These are phyloP conservation scores for Botrytis galanthina DNA, from an alignment of 2,329 filamentous ascomycete genomes.

Conservation along the genomic window DNA sequence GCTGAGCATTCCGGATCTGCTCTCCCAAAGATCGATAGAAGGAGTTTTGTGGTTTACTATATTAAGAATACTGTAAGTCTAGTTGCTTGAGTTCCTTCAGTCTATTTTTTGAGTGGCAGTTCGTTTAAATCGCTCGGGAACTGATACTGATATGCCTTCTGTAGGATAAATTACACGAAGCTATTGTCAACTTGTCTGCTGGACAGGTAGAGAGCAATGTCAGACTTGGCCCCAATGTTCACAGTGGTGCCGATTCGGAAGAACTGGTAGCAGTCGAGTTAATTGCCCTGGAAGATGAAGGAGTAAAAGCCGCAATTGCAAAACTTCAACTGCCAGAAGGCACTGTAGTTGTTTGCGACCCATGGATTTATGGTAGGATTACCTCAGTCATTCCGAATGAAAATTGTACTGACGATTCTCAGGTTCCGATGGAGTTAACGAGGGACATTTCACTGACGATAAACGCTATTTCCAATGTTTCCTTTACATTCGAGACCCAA, in stretches of 20 bases:
- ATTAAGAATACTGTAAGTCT: constrained; percentile 55
- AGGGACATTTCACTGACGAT: constrained; percentile 45
- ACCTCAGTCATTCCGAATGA: not conserved
- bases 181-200: constrained; percentile 50
- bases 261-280: constrained; percentile 60
- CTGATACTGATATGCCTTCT: not conserved
- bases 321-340: constrained; percentile 62
- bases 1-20: constrained; percentile 46
- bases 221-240: constrained; percentile 56
- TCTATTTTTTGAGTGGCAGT: not conserved
- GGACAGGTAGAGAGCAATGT: constrained; percentile 54
- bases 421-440: constrained; percentile 52
- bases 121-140: not conserved
- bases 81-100: not conserved
- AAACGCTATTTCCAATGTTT: constrained; percentile 60
- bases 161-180: constrained; percentile 62
- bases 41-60: constrained; percentile 57
- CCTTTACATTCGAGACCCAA: constrained; percentile 63
- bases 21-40: constrained; percentile 47
- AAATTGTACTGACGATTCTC: constrained; percentile 8
- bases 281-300: constrained; percentile 52
- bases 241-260: constrained; percentile 57
- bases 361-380: constrained; percentile 60
- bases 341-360: constrained; percentile 57
- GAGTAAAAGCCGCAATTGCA: constrained; percentile 57